These are phyloP conservation scores for Pythium dissotocum DNA, from an alignment of 352 stramenopile species.

Conservation along the genomic window DNA sequence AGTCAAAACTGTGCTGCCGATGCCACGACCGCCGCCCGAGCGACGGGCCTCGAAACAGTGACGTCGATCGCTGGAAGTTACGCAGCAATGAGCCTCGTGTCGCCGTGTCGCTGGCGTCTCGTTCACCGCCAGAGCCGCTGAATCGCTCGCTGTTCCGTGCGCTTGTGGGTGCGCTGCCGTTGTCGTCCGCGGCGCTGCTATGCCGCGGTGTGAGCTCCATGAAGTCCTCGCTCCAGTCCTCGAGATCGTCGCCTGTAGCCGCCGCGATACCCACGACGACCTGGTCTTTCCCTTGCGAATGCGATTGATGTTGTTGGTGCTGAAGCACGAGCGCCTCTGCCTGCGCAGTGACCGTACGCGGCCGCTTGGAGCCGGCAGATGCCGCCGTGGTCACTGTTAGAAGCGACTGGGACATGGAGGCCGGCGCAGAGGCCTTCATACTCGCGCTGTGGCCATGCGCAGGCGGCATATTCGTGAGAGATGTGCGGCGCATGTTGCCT, in stretches of 20 bases:
- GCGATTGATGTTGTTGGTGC: background rate
- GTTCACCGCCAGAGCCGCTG: slow-evolving; percentile 4
- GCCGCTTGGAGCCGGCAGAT: slow-evolving; percentile 21
- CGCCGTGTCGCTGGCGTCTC: slow-evolving; percentile 12
- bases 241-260: slow-evolving; percentile 62
- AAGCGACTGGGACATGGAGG: slow-evolving; percentile 22
- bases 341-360: slow-evolving; percentile 30
- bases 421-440: background rate
- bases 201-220: slow-evolving; percentile 27
- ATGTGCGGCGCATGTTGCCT: slow-evolving; percentile 6
- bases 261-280: slow-evolving; percentile 75
- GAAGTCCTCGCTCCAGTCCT: slow-evolving; percentile 78
- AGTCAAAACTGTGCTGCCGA: slow-evolving; percentile 29
- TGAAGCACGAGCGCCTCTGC: slow-evolving; percentile 26
- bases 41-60: slow-evolving; percentile 24
- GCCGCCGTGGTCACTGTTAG: slow-evolving; percentile 10
- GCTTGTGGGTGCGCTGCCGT: slow-evolving; percentile 1
- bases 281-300: slow-evolving; percentile 36
- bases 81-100: slow-evolving; percentile 22
- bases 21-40: slow-evolving; percentile 26
- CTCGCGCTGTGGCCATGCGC: background rate
- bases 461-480: background rate
- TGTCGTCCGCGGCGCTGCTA: background rate
- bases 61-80: slow-evolving; percentile 34
- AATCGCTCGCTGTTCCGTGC: slow-evolving; percentile 18